Evolutionary conservation across 2,329 filamentous ascomycete species (phyloP).

Genomic region (Sporothrix humicola): DNA sequence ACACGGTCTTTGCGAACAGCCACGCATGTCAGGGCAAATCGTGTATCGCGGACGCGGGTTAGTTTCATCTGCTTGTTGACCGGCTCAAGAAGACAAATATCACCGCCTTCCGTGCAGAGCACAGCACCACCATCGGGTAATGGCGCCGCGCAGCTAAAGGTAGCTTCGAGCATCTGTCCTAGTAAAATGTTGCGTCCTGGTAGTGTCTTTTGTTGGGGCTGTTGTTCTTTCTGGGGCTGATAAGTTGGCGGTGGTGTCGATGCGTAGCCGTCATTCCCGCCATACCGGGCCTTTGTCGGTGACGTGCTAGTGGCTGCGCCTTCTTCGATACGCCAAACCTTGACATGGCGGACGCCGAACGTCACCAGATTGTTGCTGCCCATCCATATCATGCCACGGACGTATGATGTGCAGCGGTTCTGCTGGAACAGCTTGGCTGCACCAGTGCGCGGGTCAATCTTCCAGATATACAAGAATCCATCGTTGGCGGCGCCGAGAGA

Average conservation of each 20-base stretch:
- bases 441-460: slow-evolving; percentile 80
- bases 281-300: slow-evolving; percentile 66
- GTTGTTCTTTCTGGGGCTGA: slow-evolving; percentile 29
- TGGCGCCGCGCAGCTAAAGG: slow-evolving; percentile 77
- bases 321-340: slow-evolving; percentile 88
- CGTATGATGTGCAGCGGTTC: slow-evolving; percentile 86
- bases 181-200: slow-evolving; percentile 87
- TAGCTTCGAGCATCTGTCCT: slow-evolving; percentile 79
- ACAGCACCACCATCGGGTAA: slow-evolving; percentile 77
- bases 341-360: slow-evolving; percentile 87
- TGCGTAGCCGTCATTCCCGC: slow-evolving; percentile 53
- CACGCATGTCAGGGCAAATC: slow-evolving; percentile 72
- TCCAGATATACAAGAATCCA: slow-evolving; percentile 92
- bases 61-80: slow-evolving; percentile 73
- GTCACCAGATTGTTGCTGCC: slow-evolving; percentile 80
- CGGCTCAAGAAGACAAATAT: slow-evolving; percentile 88
- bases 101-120: slow-evolving; percentile 84
- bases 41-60: slow-evolving; percentile 66
- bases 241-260: slow-evolving; percentile 45
- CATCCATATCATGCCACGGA: slow-evolving; percentile 90
- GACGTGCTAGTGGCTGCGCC: slow-evolving; percentile 47
- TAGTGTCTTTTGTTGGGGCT: slow-evolving; percentile 66
- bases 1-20: slow-evolving; percentile 63
- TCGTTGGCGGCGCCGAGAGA: slow-evolving; percentile 90
- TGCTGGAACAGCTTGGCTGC: slow-evolving; percentile 80